Conservation (phyloP, 306 rosid genomes). For the Vigna hirtella region DNA sequence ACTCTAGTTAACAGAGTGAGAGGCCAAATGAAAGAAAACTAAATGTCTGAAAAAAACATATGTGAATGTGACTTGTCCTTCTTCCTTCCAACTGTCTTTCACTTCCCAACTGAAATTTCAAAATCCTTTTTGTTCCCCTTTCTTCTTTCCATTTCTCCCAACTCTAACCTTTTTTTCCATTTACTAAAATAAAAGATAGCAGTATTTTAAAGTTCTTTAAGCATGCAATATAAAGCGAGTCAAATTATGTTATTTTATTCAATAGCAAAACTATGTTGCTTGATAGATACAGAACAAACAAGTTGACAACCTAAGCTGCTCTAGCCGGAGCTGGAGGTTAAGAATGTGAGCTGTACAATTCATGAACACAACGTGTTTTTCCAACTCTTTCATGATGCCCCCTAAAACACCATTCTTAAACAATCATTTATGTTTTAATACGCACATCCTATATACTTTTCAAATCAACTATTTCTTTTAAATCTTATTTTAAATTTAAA, state of each 20-base stretch:
- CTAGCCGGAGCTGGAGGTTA: background rate
- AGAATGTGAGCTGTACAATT: conserved; percentile 25
- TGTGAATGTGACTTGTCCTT: too few relatives aligned
- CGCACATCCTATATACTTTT: too few relatives aligned
- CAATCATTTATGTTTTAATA: too few relatives aligned
- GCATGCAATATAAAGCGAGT: background rate
- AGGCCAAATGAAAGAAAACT: too few relatives aligned
- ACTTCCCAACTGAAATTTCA: background rate
- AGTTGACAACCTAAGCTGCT: background rate
- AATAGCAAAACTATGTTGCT: conserved; percentile 13
- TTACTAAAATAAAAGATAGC: too few relatives aligned
- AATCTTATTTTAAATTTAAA: too few relatives aligned
- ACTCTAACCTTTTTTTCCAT: background rate
- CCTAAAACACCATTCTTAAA: background rate
- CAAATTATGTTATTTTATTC: background rate
- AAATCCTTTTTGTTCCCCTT: background rate
- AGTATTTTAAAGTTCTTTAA: background rate
- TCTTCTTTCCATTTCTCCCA: too few relatives aligned
- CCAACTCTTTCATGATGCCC: background rate
- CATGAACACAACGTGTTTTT: conserved; percentile 28
- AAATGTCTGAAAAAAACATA: too few relatives aligned
- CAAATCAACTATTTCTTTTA: too few relatives aligned
- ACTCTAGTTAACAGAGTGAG: too few relatives aligned
- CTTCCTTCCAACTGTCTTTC: too few relatives aligned
- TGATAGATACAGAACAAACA: background rate